Base-by-base conservation (phyloP, 1,284 basidiomycete species). In the Bjerkandera adusta region DNA sequence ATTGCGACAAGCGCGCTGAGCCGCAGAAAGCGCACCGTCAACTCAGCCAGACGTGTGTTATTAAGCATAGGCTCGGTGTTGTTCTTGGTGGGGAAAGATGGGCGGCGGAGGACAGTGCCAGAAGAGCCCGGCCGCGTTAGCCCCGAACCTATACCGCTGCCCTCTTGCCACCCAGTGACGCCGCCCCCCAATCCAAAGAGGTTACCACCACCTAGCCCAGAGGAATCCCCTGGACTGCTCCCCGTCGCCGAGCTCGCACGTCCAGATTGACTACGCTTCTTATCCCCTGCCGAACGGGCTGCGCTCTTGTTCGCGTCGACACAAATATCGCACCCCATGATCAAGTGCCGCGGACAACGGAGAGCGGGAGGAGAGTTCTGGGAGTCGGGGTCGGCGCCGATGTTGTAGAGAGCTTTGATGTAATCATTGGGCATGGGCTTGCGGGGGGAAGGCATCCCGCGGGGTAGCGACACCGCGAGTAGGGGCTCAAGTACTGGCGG, bases 1-100 rank as follows among this genome's bases (percentile, higher is more conserved):
- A 77, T 79, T 16, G 83, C 81, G 3, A 89, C 81, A 38, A 90
- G 68, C 27, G 89, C 88, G 20, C 83, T 85, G 32, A 91, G 69
- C 43, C 81, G 72, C 50, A 92, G 64, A 58, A 91, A 92, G 18
- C 84, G 71, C 25, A 83, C 78, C 29, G 90, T 76, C 43, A 90
- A 68, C 55, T 82, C 81, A 13, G 79, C 75, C 5, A 90, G 67
- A 52, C 80, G 83, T 15, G 83, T 81, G 54, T 81, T 83, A 22
- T 75, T 76, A 5, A 75, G 40, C 53, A 46, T 50, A 13, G 48
- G 39, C 33, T 54, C 60, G n/a, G 50, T 49, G 20, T 47, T 33
- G 7, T 37, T 44, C 20, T 22, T 33, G 30, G 47, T 30, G 1
- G 40, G 40, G 16, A 30, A 30, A 6, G 62, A 68, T 51, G 49